These are phyloP conservation scores for Citropsis articulata DNA, from an alignment of 345 rosid species.

Conservation along the genomic window DNA sequence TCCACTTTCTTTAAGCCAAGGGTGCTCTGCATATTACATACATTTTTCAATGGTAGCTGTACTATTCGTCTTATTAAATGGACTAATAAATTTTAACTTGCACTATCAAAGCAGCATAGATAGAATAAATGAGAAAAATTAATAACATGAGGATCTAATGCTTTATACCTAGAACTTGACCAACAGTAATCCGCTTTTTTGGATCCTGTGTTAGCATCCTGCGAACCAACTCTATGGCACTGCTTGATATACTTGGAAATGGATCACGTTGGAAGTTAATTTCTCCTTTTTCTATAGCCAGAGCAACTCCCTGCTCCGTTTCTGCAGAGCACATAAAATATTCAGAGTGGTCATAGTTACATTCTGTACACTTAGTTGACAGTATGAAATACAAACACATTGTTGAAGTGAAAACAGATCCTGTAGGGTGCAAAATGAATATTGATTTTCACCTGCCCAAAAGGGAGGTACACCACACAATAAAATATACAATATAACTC, in stretches of 20 bases:
- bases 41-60: no score
- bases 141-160: neutral
- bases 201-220: slow-evolving; percentile 77
- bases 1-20: slow-evolving; percentile 72
- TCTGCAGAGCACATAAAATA: slow-evolving; percentile 39
- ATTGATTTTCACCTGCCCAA: slow-evolving; percentile 66
- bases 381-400: no score
- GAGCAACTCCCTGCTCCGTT: slow-evolving; percentile 68
- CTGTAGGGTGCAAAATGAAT: no score
- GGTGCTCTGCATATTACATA: slow-evolving; percentile 46
- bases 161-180: slow-evolving; percentile 64
- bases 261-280: slow-evolving; percentile 69
- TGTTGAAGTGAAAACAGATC: neutral
- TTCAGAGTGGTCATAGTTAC: neutral
- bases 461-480: slow-evolving; percentile 97
- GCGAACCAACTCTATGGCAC: slow-evolving; percentile 79
- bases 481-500: slow-evolving; percentile 72
- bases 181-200: slow-evolving; percentile 55
- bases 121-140: neutral
- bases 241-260: slow-evolving; percentile 71
- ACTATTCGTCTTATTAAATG: neutral
- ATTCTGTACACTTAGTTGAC: neutral
- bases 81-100: neutral
- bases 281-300: slow-evolving; percentile 64
- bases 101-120: neutral